Evolutionary conservation across 768 basidiomycete species (phyloP).

Genomic region (Serendipita sp.): DNA sequence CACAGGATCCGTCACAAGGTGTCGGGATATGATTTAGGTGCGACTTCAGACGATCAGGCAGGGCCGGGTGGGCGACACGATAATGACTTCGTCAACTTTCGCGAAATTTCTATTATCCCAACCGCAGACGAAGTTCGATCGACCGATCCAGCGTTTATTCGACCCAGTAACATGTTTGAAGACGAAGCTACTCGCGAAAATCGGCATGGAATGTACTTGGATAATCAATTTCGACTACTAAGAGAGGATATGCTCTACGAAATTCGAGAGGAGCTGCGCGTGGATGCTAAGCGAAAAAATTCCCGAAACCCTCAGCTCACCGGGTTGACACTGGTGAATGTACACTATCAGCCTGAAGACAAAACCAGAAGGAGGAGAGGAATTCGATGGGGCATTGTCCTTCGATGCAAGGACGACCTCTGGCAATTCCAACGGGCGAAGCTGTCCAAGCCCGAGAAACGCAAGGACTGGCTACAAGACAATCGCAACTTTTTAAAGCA

Average conservation of each 20-base stretch:
- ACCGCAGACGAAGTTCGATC: conserved; percentile 41
- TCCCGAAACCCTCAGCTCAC: conserved; percentile 26
- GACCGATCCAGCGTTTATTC: conserved; percentile 31
- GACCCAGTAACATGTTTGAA: conserved; percentile 28
- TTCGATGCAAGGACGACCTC: conserved; percentile 19
- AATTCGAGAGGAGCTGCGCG: conserved; percentile 38
- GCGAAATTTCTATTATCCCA: conserved; percentile 45
- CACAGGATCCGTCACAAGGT: conserved; percentile 28
- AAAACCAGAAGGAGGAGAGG: not conserved
- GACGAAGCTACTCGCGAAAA: conserved; percentile 24
- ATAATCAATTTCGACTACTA: conserved; percentile 50
- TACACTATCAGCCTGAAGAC: conserved; percentile 19
- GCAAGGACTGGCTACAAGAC: conserved; percentile 24
- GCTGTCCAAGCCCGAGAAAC: conserved; percentile 22
- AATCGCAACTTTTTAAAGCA: conserved; percentile 32
- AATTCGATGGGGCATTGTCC: conserved; percentile 22
- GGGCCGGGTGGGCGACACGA: conserved; percentile 52
- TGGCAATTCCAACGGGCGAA: conserved; percentile 11
- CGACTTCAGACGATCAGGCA: conserved; percentile 15
- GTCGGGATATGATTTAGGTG: conserved; percentile 16
- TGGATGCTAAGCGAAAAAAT: conserved; percentile 23
- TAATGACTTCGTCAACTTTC: conserved; percentile 49
- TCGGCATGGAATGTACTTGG: conserved; percentile 35
- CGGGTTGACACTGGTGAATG: conserved; percentile 22
- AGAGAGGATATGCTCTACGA: conserved; percentile 48